These are phyloP conservation scores for Kodamaea laetipori DNA, from an alignment of 805 yeast genomes.

Conservation along the genomic window DNA sequence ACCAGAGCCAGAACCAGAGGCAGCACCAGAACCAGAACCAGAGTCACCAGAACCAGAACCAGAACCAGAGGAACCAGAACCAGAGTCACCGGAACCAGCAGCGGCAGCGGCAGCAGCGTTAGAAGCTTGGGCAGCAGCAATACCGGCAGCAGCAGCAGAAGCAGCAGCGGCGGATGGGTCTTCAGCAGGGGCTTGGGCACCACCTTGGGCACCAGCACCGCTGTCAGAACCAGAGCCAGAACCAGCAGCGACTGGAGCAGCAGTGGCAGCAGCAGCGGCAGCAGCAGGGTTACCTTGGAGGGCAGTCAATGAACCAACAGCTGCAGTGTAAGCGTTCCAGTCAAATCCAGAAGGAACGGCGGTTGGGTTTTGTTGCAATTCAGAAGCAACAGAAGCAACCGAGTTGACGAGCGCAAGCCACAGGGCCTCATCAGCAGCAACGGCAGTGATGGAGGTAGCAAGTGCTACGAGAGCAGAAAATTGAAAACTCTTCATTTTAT, in stretches of 20 bases:
- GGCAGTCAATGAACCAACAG: conserved; percentile 11
- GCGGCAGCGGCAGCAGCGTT: background rate
- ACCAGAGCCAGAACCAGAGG: conserved; percentile 2
- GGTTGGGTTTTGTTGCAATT: conserved; percentile 7
- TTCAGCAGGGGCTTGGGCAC: conserved; percentile 1
- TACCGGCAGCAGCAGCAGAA: conserved; percentile 5
- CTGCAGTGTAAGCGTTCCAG: conserved; percentile 10
- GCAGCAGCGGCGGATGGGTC: conserved; percentile 3
- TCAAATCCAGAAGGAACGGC: conserved; percentile 5
- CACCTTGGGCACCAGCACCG: conserved; percentile 3
- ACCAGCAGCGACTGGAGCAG: conserved; percentile 7
- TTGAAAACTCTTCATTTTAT: conserved; percentile 4
- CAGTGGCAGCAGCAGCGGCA: conserved; percentile 8
- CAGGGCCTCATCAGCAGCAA: conserved; percentile 4
- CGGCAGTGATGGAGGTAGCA: conserved; percentile 7
- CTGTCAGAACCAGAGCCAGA: conserved; percentile 5
- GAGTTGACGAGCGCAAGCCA: conserved; percentile 9
- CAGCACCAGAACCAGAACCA: background rate
- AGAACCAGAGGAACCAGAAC: conserved; percentile 1
- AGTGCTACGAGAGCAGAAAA: conserved; percentile 5
- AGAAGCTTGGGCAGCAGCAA: background rate
- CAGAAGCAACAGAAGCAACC: conserved; percentile 10
- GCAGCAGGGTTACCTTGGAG: background rate
- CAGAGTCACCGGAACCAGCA: conserved; percentile 2
- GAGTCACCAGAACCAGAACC: conserved; percentile 3